Evolutionary conservation across 2,329 filamentous ascomycete genomes (phyloP).

Genomic region (Pseudocercospora musae): DNA sequence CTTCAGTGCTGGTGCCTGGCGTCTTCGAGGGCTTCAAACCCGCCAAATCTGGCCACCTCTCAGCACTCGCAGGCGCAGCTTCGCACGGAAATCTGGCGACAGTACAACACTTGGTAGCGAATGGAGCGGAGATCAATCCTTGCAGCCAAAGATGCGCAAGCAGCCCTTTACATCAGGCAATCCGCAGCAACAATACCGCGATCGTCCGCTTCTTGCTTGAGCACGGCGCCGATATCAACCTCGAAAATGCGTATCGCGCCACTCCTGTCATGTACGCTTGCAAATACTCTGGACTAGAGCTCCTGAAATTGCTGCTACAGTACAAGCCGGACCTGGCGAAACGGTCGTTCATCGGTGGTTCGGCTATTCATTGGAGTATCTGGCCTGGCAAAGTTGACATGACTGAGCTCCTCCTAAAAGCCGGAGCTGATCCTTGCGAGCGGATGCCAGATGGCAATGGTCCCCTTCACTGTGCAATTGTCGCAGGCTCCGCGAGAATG

Average conservation of each 20-base stretch:
- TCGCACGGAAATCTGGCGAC: conserved; percentile 28
- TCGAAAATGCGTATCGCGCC: conserved; percentile 31
- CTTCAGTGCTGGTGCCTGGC: conserved; percentile 25
- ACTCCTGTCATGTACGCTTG: conserved; percentile 36
- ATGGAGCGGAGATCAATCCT: conserved; percentile 32
- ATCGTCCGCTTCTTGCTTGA: conserved; percentile 29
- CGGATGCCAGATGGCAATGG: conserved; percentile 31
- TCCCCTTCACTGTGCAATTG: conserved; percentile 32
- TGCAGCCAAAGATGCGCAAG: conserved; percentile 26
- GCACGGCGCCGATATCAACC: conserved; percentile 29
- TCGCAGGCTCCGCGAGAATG: conserved; percentile 23
- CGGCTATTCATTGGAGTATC: conserved; percentile 31
- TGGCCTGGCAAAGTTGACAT: conserved; percentile 28
- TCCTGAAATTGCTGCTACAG: conserved; percentile 28
- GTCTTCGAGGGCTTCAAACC: conserved; percentile 36
- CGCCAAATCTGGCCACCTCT: conserved; percentile 33
- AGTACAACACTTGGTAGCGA: conserved; percentile 28
- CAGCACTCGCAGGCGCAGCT: conserved; percentile 34
- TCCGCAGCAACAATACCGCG: conserved; percentile 28
- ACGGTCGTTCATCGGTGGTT: conserved; percentile 31
- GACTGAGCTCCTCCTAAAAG: conserved; percentile 27
- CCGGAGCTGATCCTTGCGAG: conserved; percentile 30
- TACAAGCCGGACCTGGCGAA: conserved; percentile 28
- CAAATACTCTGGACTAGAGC: conserved; percentile 26
- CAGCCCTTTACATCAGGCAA: conserved; percentile 34